Evolutionary conservation across 2,329 filamentous ascomycete genomes (phyloP).

Genomic region (Corinectria fuckeliana): DNA sequence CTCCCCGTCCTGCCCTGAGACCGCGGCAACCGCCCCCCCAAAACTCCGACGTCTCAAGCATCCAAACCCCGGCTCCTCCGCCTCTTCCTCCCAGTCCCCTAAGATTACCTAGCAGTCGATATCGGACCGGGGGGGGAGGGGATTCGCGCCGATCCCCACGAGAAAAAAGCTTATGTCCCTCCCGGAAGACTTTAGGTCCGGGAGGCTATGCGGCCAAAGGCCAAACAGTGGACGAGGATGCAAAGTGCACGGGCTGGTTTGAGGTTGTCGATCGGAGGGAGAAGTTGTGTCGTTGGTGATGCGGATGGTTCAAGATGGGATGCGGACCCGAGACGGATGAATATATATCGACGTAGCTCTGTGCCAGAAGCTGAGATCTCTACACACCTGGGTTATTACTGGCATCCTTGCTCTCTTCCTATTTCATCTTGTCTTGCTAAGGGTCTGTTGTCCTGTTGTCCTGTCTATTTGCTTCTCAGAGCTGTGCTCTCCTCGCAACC

Average conservation of each 20-base stretch:
- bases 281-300: background rate
- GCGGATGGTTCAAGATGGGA: background rate
- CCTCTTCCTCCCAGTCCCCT: background rate
- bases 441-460: constrained; percentile 25
- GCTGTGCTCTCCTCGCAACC: constrained; percentile 18
- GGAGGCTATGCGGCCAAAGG: background rate
- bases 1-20: background rate
- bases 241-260: background rate
- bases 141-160: background rate
- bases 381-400: no score
- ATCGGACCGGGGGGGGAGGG: no score
- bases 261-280: background rate
- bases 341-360: background rate
- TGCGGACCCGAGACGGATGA: background rate
- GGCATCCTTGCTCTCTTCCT: background rate
- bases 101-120: background rate
- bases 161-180: constrained; percentile 10
- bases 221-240: background rate
- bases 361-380: background rate
- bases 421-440: background rate
- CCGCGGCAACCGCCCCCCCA: background rate
- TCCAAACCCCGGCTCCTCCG: background rate
- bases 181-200: background rate
- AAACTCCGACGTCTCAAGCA: background rate
- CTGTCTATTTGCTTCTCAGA: background rate